Conservation (phyloP, 2,329 filamentous ascomycete species). For the Cladosporium sp. region DNA sequence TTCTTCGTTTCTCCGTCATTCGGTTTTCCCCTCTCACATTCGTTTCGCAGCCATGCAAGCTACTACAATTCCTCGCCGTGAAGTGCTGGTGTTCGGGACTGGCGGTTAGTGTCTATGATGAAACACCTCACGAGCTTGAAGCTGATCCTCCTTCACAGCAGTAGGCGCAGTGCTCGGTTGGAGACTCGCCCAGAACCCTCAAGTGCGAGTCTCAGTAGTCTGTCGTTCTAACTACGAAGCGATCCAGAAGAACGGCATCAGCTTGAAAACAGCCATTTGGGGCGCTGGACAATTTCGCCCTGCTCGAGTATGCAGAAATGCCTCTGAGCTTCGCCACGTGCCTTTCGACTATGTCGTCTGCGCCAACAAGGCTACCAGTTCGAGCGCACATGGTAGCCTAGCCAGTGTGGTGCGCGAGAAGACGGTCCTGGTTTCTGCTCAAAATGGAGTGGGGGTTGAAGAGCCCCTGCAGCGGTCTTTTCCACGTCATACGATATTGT, state of each 20-base stretch:
- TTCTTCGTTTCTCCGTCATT: neutral
- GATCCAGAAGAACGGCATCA: constrained; percentile 23
- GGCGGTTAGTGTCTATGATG: neutral
- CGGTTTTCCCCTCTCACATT: constrained; percentile 18
- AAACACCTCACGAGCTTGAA: neutral
- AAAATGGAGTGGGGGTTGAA: constrained; percentile 30
- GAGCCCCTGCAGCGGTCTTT: constrained; percentile 24
- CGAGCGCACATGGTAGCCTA: constrained; percentile 22
- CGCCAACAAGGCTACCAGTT: constrained; percentile 28
- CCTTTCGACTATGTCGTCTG: constrained; percentile 28
- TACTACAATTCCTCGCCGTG: neutral
- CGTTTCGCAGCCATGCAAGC: constrained; percentile 11
- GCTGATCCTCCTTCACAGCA: constrained; percentile 15
- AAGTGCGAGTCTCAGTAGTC: constrained; percentile 26
- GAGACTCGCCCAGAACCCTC: constrained; percentile 28
- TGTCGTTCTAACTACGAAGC: constrained; percentile 28
- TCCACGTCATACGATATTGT: constrained; percentile 26
- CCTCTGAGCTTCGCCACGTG: constrained; percentile 16
- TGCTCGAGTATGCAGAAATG: constrained; percentile 22
- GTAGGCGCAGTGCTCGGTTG: constrained; percentile 30
- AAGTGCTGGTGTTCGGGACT: constrained; percentile 8
- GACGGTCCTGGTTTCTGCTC: constrained; percentile 27
- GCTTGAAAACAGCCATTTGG: constrained; percentile 26
- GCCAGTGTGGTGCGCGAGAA: constrained; percentile 19
- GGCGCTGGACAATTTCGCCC: constrained; percentile 27